These are phyloP conservation scores for Hypoxylon sp. DNA, from an alignment of 2,329 filamentous ascomycete species.

Conservation along the genomic window DNA sequence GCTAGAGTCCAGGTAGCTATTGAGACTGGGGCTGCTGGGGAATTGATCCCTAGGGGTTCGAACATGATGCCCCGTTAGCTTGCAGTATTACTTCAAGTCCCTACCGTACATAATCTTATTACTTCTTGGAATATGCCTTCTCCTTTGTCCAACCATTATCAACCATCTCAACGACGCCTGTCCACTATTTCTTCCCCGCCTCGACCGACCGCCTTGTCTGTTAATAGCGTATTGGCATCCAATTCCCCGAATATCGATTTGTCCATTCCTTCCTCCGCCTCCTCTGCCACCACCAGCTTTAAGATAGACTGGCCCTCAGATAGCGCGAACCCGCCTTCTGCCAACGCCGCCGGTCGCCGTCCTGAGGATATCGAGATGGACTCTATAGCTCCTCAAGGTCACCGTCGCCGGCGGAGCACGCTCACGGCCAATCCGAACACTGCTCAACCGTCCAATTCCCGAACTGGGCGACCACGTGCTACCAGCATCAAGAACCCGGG, in stretches of 20 bases:
- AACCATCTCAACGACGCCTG: slow-evolving; percentile 38
- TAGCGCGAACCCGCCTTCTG: slow-evolving; percentile 47
- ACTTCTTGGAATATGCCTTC: slow-evolving; percentile 48
- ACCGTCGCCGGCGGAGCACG: slow-evolving; percentile 70
- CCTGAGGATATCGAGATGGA: slow-evolving; percentile 70
- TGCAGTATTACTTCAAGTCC: slow-evolving; percentile 35
- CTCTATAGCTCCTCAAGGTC: slow-evolving; percentile 63
- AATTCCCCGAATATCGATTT: slow-evolving; percentile 47
- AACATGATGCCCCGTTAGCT: slow-evolving; percentile 40
- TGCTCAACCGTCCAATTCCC: slow-evolving; percentile 43
- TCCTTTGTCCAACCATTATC: slow-evolving; percentile 51
- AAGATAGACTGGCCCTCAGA: slow-evolving; percentile 53
- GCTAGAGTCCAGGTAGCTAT: slow-evolving; percentile 18
- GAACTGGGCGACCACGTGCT: slow-evolving; percentile 49
- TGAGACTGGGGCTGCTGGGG: slow-evolving; percentile 24
- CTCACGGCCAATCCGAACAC: slow-evolving; percentile 61
- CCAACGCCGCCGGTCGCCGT: slow-evolving; percentile 48
- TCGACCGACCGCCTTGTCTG: slow-evolving; percentile 36
- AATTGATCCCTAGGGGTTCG: slow-evolving; percentile 18
- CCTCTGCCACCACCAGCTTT: slow-evolving; percentile 56
- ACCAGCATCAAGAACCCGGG: slow-evolving; percentile 52
- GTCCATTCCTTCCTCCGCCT: slow-evolving; percentile 53
- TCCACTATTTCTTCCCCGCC: slow-evolving; percentile 39
- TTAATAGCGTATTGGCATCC: slow-evolving; percentile 47
- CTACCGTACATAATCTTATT: slow-evolving; percentile 21